Evolutionary conservation across 1,284 basidiomycete genomes (phyloP).

Genomic region (Malassezia furfur): DNA sequence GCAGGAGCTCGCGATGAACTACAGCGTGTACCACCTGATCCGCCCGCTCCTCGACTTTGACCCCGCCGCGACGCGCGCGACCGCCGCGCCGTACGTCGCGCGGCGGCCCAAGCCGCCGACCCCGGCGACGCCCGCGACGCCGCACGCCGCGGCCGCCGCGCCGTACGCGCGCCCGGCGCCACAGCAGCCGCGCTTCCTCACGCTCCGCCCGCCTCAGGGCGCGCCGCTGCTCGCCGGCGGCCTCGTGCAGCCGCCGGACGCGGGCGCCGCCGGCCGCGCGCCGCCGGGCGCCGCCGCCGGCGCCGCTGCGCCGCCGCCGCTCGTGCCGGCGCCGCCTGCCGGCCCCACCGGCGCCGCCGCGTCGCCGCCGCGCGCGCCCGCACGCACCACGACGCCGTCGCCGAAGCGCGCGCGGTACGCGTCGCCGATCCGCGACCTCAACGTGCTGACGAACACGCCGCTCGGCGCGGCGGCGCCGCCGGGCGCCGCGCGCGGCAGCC

Average conservation of each 20-base stretch:
- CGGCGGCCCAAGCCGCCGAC: not conserved
- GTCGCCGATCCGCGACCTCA: constrained; percentile 43
- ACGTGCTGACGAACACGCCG: constrained; percentile 33
- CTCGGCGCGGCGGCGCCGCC: constrained; percentile 34
- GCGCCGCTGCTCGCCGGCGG: constrained; percentile 24
- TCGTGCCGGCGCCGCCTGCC: constrained; percentile 34
- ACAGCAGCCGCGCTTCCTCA: constrained; percentile 28
- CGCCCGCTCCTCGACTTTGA: constrained; percentile 45
- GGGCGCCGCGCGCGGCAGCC: constrained; percentile 23
- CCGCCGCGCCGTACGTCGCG: constrained; percentile 20
- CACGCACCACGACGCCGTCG: constrained; percentile 13
- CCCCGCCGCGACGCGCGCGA: constrained; percentile 31
- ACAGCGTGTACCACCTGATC: constrained; percentile 45
- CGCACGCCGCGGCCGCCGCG: not conserved
- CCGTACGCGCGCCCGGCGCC: not conserved
- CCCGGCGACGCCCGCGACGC: not conserved
- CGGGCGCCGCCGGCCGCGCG: not conserved
- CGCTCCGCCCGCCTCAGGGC: constrained; percentile 27
- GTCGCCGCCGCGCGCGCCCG: constrained; percentile 19
- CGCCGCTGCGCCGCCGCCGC: constrained; percentile 26
- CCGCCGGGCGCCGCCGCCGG: constrained; percentile 32
- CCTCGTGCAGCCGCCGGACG: constrained; percentile 18
- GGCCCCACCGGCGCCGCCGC: constrained; percentile 27
- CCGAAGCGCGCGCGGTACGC: constrained; percentile 10
- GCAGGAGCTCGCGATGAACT: constrained; percentile 39